Base-by-base conservation (phyloP, 179 eudicot genomes). In the Vitellaria paradoxa region DNA sequence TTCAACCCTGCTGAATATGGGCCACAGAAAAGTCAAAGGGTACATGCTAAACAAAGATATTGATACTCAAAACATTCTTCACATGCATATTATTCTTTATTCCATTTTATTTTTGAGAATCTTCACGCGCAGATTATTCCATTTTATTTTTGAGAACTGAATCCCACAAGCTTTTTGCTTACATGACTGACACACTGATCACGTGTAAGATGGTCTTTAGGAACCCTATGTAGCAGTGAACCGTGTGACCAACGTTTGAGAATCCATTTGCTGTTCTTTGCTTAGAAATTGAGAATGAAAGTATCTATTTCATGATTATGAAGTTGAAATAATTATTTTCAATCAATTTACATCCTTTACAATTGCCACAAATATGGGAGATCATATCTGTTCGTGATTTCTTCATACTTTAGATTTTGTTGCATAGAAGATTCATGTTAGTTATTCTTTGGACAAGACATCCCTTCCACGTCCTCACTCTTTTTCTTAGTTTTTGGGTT, bases 1-100 rank as follows among this genome's bases (percentile, higher is more conserved):
- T 93, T 93, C 89, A 88, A 87, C 84, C 97, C 97, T 73, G 81
- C 91, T 65, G 96, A 93, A 80, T 91, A 93, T 72, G 97, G 97
- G 59, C 97, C 97, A n/a, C 97, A 93, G 75, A 91, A 83, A 87
- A 93, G 97, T 81, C 97, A 93, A 82, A 84, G 97, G 96, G 97
- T 93, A 93, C 52, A 17, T 26, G 2, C 56, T 42, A 74, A 26
- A 20, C 26, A 61, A 79, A 50, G 70, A 47, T 64, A 18, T 37
- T 10, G 30, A 40, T 3, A 9, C 50, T 70, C 8, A 49, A 68
- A 45, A 6, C 0, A n/a, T 45, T 47, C 21, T 45, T 46, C 9
- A 13, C 3, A 1, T n/a, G 15, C 53, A 46, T 46, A 30, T n/a
- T 20, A 20, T 46, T 45, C 26, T 46, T 9, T n/a, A 9, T 67